phyloP scores from a whole-genome alignment of 2,329 filamentous ascomycete genomes.

The Aspergillus flavus region DNA sequence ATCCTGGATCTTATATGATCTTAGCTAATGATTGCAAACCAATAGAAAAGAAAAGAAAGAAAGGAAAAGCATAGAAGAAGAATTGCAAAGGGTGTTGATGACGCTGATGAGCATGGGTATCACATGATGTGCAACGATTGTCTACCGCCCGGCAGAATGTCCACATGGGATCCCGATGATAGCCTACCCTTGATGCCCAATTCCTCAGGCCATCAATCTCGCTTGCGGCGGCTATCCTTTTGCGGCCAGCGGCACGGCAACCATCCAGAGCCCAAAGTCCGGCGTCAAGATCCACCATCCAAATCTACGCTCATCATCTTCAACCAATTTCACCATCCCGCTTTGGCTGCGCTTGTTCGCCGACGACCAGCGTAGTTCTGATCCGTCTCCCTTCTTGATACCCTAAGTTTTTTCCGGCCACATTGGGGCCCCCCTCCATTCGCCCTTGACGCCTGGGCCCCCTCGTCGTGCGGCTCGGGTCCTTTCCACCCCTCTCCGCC shows the following conservation, averaged over 20 bases:
- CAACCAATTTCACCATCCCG: slow-evolving; percentile 15
- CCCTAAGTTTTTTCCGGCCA: not conserved
- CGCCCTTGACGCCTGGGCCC: slow-evolving; percentile 15
- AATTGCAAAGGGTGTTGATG: not conserved
- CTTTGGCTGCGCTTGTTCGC: slow-evolving; percentile 16
- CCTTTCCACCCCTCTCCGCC: slow-evolving; percentile 33
- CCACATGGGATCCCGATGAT: not conserved
- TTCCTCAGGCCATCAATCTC: slow-evolving; percentile 27
- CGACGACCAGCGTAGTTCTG: slow-evolving; percentile 5
- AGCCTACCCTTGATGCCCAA: not conserved
- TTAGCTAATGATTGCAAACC: not conserved
- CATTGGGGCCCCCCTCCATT: slow-evolving; percentile 9
- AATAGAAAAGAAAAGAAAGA: not conserved
- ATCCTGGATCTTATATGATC: not conserved
- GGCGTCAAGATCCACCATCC: slow-evolving; percentile 35
- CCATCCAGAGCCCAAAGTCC: slow-evolving; percentile 39
- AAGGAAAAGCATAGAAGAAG: not conserved
- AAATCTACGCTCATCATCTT: slow-evolving; percentile 27
- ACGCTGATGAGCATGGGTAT: not conserved
- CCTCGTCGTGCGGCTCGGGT: slow-evolving; percentile 27
- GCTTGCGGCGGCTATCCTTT: slow-evolving; percentile 45
- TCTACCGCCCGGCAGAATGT: not conserved
- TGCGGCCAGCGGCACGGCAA: slow-evolving; percentile 36
- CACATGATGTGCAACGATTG: not conserved
- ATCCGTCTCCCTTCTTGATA: slow-evolving; percentile 2